Percentiles rank a stretch among this genome's conserved stretches.
These are phyloP conservation scores for Peterozyma toletana DNA, from an alignment of 805 yeast genomes.

Conservation along the genomic window DNA sequence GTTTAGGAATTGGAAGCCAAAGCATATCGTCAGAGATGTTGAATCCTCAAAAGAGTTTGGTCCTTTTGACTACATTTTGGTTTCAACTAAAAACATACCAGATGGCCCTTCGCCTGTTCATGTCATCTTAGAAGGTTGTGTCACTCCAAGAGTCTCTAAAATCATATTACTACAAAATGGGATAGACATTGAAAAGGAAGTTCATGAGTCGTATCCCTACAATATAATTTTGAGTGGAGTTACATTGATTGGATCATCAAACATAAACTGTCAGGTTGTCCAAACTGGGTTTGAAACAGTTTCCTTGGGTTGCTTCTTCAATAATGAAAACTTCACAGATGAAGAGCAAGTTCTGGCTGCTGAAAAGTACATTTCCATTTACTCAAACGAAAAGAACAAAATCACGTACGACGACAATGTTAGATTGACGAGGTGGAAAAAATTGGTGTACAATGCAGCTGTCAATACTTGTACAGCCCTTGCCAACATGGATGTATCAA, in stretches of 20 bases:
- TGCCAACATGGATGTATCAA: conserved; percentile 26
- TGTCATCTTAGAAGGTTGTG: conserved; percentile 30
- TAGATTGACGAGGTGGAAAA: conserved; percentile 31
- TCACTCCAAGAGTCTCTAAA: conserved; percentile 17
- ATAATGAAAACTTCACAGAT: conserved; percentile 17
- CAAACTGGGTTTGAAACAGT: conserved; percentile 25
- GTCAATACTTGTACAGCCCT: conserved; percentile 33
- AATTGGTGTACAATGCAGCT: conserved; percentile 36
- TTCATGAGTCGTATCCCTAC: conserved; percentile 23
- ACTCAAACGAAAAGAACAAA: conserved; percentile 17
- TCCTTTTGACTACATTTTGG: conserved; percentile 47
- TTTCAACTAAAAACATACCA: conserved; percentile 56
- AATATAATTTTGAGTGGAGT: conserved; percentile 28
- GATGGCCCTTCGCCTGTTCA: conserved; percentile 27
- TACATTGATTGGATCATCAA: conserved; percentile 24
- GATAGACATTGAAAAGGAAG: conserved; percentile 28
- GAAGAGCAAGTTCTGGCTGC: conserved; percentile 16
- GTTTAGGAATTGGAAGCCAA: conserved; percentile 48
- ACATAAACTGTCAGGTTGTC: conserved; percentile 16
- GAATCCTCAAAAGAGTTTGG: conserved; percentile 32
- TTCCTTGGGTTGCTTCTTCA: conserved; percentile 24
- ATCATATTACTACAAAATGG: conserved; percentile 32
- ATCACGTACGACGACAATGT: conserved; percentile 22
- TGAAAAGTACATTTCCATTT: conserved; percentile 18
- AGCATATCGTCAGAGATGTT: conserved; percentile 27